Evolutionary conservation across 306 rosid genomes (phyloP), one percentile per base, ranked within the genome.

Genomic region (Echinosophora koreensis): DNA sequence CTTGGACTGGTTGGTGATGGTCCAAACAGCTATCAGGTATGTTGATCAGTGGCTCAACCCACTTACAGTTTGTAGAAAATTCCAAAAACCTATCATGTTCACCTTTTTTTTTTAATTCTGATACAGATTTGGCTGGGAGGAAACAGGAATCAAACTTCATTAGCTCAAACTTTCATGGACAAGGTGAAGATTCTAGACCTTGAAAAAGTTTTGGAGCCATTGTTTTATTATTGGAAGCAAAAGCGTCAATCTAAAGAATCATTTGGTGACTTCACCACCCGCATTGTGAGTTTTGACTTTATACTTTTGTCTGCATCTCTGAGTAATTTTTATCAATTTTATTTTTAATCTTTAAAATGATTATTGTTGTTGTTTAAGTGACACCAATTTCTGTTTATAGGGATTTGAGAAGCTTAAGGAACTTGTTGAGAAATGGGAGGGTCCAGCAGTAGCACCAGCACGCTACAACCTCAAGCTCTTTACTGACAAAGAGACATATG

Each of bases 1-100:
- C 97, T 96, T 83, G 99, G 99, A 74, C 65, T 96, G 59, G 98
- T 96, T 73, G 98, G 98, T 66, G 99, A 92, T 59, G 99, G 99
- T 76, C 98, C 98, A 15, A 96, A 96, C 79, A 96, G 98, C 88
- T 96, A 96, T 74, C 98, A 96, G 97, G 99, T 92, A 82, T 85
- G 73, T 67, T 59, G 54, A 74, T 66, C 82, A 5, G 47, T 62
- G 70, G 77, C 59, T 77, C 46, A 54, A 73, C 63, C 41, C 77
- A 32, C 56, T 51, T 34, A 42, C 44, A 39, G 50, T 44, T 15
- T 6, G 15, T 47, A 49, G 80, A 35, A 67, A 77, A 62, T 27
- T 56, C 47, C 46, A 64, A 39, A 42, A 58, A 12, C 4, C 18
- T 14, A 64, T 58, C 30, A 9, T 66, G 17, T 41, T 67, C 69